Base-by-base conservation (phyloP, 257 asterid genomes). In the Solanum gracilifrons region DNA sequence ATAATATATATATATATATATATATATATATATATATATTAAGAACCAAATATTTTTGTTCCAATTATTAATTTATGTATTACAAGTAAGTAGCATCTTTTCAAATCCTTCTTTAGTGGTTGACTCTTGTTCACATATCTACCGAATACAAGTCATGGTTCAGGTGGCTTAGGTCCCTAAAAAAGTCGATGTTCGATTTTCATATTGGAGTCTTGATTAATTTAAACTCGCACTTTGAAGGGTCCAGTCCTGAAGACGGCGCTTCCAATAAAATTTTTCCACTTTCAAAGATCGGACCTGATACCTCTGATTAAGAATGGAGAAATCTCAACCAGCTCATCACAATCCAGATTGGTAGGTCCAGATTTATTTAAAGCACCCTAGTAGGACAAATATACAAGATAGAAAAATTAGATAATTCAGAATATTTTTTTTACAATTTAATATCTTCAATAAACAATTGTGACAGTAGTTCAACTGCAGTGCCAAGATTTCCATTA, bases 41-140 rank as follows among this genome's bases (percentile, higher is more conserved):
- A 35, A 39, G 60, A 39, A 41, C 36, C 84, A 77, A 71, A 39
- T 13, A 41, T 25, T 23, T 15, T 41, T 21, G 9, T 79, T 79
- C 84, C 36, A 41, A n/a, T 41, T 41, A 25, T 25, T 25, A 64
- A 79, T 58, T 68, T 29, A 6, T 1, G 84, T 79, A 43, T 77
- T 41, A 27, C 32, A 75, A 37, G n/a, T 55, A 5, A 15, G 13
- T 18, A 41, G 41, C 85, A 46, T 46, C 85, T 80, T 80, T 64
- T 88, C 36, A 77, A 84, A 64, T 87, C 75, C 89, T 37, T 80
- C 90, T 92, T 93, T 90, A 90, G 94, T 93, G 91, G 98, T 94
- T 94, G 94, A 93, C 95, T 87, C 89, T 89, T 88, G 89, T 80
- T 85, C 89, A 75, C 79, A 33, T 83, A 82, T 72, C 33, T 86